Percentiles rank a stretch among this genome's conserved stretches.
Conservation (phyloP, 1,284 basidiomycete species). For the Vanrija sp. region DNA sequence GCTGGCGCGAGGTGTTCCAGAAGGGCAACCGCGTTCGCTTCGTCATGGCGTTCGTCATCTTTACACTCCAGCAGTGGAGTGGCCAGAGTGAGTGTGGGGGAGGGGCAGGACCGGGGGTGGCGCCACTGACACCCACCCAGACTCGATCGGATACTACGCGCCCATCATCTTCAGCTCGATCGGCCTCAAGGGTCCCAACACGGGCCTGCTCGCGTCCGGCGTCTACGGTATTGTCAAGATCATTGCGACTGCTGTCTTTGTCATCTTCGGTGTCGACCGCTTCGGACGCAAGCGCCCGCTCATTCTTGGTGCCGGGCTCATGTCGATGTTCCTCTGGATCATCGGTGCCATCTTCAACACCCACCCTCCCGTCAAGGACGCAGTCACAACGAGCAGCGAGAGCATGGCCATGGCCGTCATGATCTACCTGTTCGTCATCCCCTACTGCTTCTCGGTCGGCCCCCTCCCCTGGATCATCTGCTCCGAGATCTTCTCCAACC, state of each 20-base stretch:
- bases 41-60: slow-evolving; percentile 58
- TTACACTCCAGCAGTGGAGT: slow-evolving; percentile 63
- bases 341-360: slow-evolving; percentile 72
- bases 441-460: slow-evolving; percentile 49
- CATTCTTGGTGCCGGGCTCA: slow-evolving; percentile 55
- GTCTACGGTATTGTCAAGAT: slow-evolving; percentile 79
- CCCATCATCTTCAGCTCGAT: slow-evolving; percentile 57
- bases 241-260: slow-evolving; percentile 63
- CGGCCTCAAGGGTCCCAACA: slow-evolving; percentile 52
- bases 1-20: slow-evolving; percentile 60
- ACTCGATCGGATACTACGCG: slow-evolving; percentile 56
- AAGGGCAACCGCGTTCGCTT: slow-evolving; percentile 70
- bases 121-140: too few relatives aligned
- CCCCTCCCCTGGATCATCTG: slow-evolving; percentile 42
- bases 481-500: slow-evolving; percentile 76
- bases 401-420: slow-evolving; percentile 46
- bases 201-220: slow-evolving; percentile 67
- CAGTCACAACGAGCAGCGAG: slow-evolving; percentile 18
- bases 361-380: slow-evolving; percentile 50
- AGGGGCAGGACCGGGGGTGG: too few relatives aligned
- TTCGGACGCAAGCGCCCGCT: slow-evolving; percentile 47
- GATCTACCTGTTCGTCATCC: slow-evolving; percentile 49
- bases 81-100: slow-evolving; percentile 48
- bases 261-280: slow-evolving; percentile 58
- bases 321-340: slow-evolving; percentile 60